phyloP scores from a whole-genome alignment of 2,329 filamentous ascomycete species.

The Diaporthe destruens region DNA sequence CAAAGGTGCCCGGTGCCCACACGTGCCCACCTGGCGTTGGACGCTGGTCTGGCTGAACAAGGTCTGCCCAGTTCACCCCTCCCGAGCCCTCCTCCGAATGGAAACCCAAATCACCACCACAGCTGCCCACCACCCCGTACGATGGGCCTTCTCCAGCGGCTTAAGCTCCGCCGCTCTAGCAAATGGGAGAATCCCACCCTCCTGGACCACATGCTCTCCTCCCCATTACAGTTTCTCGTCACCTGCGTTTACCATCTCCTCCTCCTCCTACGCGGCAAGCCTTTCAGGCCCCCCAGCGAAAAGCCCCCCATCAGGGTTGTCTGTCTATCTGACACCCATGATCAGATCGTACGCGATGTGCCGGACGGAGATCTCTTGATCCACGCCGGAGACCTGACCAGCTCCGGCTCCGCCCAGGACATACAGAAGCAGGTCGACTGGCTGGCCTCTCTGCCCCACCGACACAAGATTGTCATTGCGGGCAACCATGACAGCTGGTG shows the following conservation, averaged over 20 bases:
- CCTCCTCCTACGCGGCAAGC: conserved; percentile 75
- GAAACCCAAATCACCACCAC: conserved; percentile 16
- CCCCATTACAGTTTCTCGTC: conserved; percentile 75
- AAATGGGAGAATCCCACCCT: conserved; percentile 64
- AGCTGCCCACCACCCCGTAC: neutral
- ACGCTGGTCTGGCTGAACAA: conserved; percentile 15
- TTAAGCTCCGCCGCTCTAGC: conserved; percentile 62
- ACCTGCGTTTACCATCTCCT: conserved; percentile 74
- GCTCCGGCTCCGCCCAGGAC: conserved; percentile 76
- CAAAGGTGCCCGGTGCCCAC: neutral
- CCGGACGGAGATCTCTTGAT: conserved; percentile 87
- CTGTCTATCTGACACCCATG: conserved; percentile 92
- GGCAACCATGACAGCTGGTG: conserved; percentile 94
- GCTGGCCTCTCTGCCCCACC: conserved; percentile 79
- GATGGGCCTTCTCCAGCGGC: conserved; percentile 60
- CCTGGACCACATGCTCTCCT: conserved; percentile 74
- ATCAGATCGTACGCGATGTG: conserved; percentile 67
- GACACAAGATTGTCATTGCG: conserved; percentile 83
- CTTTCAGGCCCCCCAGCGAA: conserved; percentile 69
- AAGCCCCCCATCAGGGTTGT: conserved; percentile 76
- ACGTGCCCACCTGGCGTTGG: neutral
- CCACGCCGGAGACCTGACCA: conserved; percentile 88
- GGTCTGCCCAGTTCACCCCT: conserved; percentile 25
- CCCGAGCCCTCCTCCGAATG: conserved; percentile 8
- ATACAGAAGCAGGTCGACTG: conserved; percentile 89